A percentile compares a stretch with the other conserved stretches of the same genome.
These are phyloP conservation scores for Cryptococcus sp. DNA, from an alignment of 1,284 basidiomycete genomes.

Conservation along the genomic window DNA sequence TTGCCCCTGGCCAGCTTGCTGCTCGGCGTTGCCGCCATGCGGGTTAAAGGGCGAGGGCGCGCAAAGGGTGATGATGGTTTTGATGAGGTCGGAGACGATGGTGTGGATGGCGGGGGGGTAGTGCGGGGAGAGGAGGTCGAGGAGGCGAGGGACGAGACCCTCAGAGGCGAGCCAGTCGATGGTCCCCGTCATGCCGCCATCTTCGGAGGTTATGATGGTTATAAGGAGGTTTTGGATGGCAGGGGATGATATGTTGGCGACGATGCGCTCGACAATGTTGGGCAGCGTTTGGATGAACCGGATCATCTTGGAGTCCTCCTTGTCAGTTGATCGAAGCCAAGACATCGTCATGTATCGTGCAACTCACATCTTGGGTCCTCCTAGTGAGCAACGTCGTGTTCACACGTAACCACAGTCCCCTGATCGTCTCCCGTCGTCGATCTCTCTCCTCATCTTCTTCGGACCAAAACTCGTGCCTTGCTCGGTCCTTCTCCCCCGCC, in stretches of 20 bases:
- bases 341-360: neutral
- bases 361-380: conserved; percentile 79
- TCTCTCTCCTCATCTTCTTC: conserved; percentile 50
- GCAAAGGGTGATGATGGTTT: conserved; percentile 91
- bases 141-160: conserved; percentile 74
- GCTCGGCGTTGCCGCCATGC: conserved; percentile 60
- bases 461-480: conserved; percentile 33
- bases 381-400: conserved; percentile 81
- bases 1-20: conserved; percentile 46
- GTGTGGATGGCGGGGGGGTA: conserved; percentile 76
- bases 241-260: conserved; percentile 82
- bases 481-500: conserved; percentile 42
- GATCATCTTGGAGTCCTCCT: conserved; percentile 68
- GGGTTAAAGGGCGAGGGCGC: conserved; percentile 64
- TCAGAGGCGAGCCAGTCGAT: conserved; percentile 90
- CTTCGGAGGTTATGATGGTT: conserved; percentile 88
- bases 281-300: conserved; percentile 83
- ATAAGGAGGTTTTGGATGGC: conserved; percentile 90
- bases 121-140: conserved; percentile 77
- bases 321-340: neutral
- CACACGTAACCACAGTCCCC: conserved; percentile 68
- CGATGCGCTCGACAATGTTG: conserved; percentile 73
- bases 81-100: conserved; percentile 86
- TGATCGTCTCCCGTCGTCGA: conserved; percentile 52
- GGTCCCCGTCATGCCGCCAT: conserved; percentile 76